Evolutionary conservation across 2,329 filamentous ascomycete species (phyloP).

Genomic region (Fusarium sp.): DNA sequence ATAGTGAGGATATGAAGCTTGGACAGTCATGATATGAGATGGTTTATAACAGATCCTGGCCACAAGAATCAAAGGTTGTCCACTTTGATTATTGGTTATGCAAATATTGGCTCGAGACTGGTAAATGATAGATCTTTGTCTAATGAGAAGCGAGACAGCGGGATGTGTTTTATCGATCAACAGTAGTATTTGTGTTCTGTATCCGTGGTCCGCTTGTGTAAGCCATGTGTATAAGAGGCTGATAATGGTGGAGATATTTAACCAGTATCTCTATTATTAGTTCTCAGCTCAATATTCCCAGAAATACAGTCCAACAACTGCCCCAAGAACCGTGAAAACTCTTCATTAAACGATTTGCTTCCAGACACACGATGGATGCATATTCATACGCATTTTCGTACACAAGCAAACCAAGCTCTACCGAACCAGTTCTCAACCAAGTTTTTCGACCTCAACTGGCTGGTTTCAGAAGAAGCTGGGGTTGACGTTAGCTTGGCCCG

Average conservation of each 20-base stretch:
- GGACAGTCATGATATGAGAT: conserved; percentile 1
- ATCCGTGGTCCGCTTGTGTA: neutral
- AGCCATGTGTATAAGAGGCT: neutral
- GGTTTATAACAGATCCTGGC: neutral
- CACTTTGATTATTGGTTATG: neutral
- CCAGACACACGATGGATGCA: neutral
- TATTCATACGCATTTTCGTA: neutral
- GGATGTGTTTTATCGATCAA: conserved; percentile 9
- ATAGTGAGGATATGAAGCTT: conserved; percentile 7
- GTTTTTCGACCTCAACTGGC: conserved; percentile 10
- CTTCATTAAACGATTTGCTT: neutral
- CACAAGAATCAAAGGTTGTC: neutral
- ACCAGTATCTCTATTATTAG: conserved; percentile 7
- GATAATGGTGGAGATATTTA: conserved; percentile 4
- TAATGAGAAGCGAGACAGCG: neutral
- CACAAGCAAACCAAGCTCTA: neutral
- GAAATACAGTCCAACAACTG: neutral
- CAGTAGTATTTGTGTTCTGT: conserved; percentile 5
- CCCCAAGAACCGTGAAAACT: neutral
- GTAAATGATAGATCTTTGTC: conserved; percentile 7
- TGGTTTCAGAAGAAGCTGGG: conserved; percentile 41
- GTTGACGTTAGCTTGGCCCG: conserved; percentile 20
- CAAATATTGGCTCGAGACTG: neutral
- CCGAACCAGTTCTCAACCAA: conserved; percentile 5
- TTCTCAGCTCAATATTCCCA: neutral